These are phyloP conservation scores for Alnus glutinosa DNA, from an alignment of 306 rosid genomes.

Conservation along the genomic window DNA sequence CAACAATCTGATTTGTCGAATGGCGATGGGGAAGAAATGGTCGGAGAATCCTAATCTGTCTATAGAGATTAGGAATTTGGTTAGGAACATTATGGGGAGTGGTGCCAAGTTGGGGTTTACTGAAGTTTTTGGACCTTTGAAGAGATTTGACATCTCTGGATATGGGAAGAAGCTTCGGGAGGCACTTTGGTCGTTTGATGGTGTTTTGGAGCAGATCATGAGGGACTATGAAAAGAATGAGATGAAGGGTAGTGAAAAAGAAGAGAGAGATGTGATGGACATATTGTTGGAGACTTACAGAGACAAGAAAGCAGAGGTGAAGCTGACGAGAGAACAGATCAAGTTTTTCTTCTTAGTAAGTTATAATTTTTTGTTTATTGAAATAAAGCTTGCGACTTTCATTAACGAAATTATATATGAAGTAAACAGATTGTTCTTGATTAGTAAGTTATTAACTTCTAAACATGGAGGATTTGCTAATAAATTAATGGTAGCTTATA, in stretches of 20 bases:
- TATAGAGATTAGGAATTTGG: background rate
- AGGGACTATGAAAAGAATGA: background rate
- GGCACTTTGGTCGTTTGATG: background rate
- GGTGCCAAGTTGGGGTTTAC: background rate
- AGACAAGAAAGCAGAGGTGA: background rate
- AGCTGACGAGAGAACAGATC: background rate
- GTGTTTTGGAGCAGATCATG: background rate
- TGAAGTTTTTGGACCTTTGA: background rate
- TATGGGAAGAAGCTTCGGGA: background rate
- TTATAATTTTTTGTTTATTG: background rate
- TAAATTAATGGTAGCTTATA: too few relatives aligned
- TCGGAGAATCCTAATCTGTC: background rate
- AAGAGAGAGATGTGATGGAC: background rate
- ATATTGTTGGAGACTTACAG: slow-evolving; percentile 2
- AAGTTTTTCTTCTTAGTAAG: slow-evolving; percentile 1
- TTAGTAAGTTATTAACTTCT: background rate
- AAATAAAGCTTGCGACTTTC: too few relatives aligned
- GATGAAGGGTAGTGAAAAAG: background rate
- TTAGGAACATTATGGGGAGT: background rate
- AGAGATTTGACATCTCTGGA: background rate
- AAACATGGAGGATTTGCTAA: too few relatives aligned
- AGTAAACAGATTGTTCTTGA: background rate
- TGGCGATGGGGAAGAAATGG: background rate
- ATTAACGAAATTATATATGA: too few relatives aligned
- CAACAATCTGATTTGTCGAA: background rate